These are phyloP conservation scores for Fusarium setosum DNA, from an alignment of 2,329 filamentous ascomycete genomes.

Conservation along the genomic window DNA sequence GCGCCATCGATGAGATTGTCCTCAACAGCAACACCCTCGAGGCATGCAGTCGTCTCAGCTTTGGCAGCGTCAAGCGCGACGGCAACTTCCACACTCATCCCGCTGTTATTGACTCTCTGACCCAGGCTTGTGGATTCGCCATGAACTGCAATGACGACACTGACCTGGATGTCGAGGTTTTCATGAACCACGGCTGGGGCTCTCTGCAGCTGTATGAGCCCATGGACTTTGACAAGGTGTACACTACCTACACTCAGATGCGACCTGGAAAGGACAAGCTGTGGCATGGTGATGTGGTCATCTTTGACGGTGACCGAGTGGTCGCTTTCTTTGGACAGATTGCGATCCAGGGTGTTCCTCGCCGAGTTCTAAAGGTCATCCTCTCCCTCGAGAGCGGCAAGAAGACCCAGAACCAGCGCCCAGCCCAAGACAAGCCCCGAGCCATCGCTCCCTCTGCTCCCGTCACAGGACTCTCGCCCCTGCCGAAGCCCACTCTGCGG, in stretches of 20 bases:
- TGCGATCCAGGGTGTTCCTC: constrained; percentile 46
- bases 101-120: constrained; percentile 34
- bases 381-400: constrained; percentile 30
- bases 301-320: constrained; percentile 64
- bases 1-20: constrained; percentile 33
- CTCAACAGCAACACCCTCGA: constrained; percentile 34
- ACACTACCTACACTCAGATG: constrained; percentile 36
- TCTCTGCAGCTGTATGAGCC: constrained; percentile 31
- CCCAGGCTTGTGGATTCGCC: constrained; percentile 35
- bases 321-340: constrained; percentile 49
- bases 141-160: constrained; percentile 40
- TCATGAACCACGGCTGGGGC: constrained; percentile 38
- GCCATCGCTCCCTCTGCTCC: not conserved
- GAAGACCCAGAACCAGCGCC: constrained; percentile 24
- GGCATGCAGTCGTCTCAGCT: constrained; percentile 27
- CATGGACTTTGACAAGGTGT: constrained; percentile 35
- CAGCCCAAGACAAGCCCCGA: not conserved
- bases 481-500: not conserved
- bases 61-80: constrained; percentile 27
- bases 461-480: fast-evolving
- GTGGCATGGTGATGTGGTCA: constrained; percentile 60
- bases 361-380: constrained; percentile 33
- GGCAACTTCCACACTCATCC: constrained; percentile 35
- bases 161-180: constrained; percentile 31
- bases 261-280: constrained; percentile 25